Percentiles rank a stretch among this genome's conserved stretches.
Conservation (phyloP, 257 asterid species). For the Jaltomata sinuosa region DNA sequence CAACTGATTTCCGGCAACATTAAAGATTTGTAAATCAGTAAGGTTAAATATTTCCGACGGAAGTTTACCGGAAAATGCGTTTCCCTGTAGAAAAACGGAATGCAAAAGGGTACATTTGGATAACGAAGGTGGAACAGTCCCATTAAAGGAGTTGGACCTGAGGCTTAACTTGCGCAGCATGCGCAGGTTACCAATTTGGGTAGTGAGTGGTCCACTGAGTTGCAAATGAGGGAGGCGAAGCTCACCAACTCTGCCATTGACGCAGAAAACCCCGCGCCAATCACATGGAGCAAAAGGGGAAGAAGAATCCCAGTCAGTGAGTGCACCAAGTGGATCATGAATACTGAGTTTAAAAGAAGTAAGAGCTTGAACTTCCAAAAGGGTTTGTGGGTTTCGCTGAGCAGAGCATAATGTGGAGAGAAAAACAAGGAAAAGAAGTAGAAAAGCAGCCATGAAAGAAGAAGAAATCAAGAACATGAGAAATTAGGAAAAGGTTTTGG, state of each 20-base stretch:
- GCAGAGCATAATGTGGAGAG: slow-evolving; percentile 8
- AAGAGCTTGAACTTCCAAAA: slow-evolving; percentile 43
- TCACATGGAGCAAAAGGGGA: slow-evolving; percentile 63
- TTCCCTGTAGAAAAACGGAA: slow-evolving; percentile 43
- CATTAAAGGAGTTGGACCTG: slow-evolving; percentile 46
- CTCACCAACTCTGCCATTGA: slow-evolving; percentile 29
- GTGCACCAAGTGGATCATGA: slow-evolving; percentile 46
- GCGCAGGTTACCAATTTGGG: slow-evolving; percentile 37
- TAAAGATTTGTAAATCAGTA: slow-evolving; percentile 33
- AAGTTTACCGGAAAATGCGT: slow-evolving; percentile 37
- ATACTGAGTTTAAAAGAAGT: slow-evolving; percentile 34
- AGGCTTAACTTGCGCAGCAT: slow-evolving; percentile 58
- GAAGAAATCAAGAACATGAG: background rate
- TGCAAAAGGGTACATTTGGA: slow-evolving; percentile 36
- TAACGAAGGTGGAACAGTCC: slow-evolving; percentile 42
- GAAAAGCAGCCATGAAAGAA: slow-evolving; percentile 5
- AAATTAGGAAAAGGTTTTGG: background rate
- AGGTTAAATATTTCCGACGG: slow-evolving; percentile 29
- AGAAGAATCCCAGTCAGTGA: slow-evolving; percentile 39
- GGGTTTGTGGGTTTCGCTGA: slow-evolving; percentile 13
- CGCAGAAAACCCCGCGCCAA: slow-evolving; percentile 61
- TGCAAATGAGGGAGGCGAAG: slow-evolving; percentile 48
- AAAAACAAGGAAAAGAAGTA: slow-evolving; percentile 11
- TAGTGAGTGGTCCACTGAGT: slow-evolving; percentile 40
- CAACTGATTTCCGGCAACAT: slow-evolving; percentile 40